Evolutionary conservation across 306 rosid species (phyloP), one percentile per base, ranked within the genome.

Genomic region (Castanospermum australe): DNA sequence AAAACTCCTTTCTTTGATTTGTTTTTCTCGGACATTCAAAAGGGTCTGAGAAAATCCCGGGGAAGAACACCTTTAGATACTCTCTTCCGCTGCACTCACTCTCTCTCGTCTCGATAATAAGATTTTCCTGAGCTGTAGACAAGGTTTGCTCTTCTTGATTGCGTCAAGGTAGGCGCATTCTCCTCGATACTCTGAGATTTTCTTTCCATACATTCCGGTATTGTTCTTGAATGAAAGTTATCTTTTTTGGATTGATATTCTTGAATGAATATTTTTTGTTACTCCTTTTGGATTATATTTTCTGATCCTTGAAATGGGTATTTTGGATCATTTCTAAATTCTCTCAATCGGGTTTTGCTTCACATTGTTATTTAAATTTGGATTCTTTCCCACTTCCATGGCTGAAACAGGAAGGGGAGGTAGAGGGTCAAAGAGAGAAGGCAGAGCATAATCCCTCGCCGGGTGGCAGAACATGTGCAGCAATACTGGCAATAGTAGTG

Each of bases 31-130:
- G 81, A 79, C 86, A 84, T 71, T 81, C 77, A 60, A 54, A 52
- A 72, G 56, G 73, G 71, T 83, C 28, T 69, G 81, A 87, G 88
- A 89, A 87, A 85, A 84, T 84, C 82, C 75, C 75, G 84, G 71
- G n/a, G n/a, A n/a, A n/a, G n/a, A 69, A 84, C 57, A 44, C 41
- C 39, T 36, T 50, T 78, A 47, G 59, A 67, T 36, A 60, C 51
- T 71, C 57, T 56, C 56, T 60, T 42, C 56, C 5, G 61, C 75
- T 7, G 28, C 78, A 74, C 69, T 15, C 71, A 21, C 51, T 8
- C 62, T 12, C 25, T 24, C 50, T 8, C 61, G n/a, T 20, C 28
- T 51, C 55, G 13, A 5, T 5, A 8, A 10, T 14, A 73, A 82
- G 81, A 80, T 80, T 67, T 76, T 83, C 73, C 24, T 24, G 0